Conservation (phyloP, 1,139 yeast species). For the Yamadazyma taylorii region DNA sequence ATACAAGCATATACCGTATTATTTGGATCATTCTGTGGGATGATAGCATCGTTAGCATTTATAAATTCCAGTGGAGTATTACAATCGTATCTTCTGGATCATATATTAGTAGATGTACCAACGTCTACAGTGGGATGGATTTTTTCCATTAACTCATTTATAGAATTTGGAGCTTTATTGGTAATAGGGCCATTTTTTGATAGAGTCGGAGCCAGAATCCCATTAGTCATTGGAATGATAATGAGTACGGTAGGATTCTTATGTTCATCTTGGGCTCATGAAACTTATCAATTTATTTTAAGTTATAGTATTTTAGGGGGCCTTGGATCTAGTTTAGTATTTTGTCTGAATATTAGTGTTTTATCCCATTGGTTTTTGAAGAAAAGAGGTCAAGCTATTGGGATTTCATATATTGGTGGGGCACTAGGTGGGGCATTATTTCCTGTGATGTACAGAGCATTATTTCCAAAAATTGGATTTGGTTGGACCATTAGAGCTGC, state of each 20-base stretch:
- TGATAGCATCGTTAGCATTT: constrained; percentile 60
- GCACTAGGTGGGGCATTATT: constrained; percentile 62
- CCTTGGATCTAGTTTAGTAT: constrained; percentile 55
- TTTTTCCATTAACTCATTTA: constrained; percentile 30
- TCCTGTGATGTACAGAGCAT: constrained; percentile 53
- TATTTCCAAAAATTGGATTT: constrained; percentile 51
- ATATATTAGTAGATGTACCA: constrained; percentile 18
- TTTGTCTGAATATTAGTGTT: constrained; percentile 59
- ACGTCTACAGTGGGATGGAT: constrained; percentile 34
- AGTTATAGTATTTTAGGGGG: constrained; percentile 61
- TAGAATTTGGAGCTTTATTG: constrained; percentile 49
- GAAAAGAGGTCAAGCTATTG: constrained; percentile 56
- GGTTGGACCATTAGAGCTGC: constrained; percentile 62
- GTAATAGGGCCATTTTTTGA: constrained; percentile 60
- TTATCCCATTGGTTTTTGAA: constrained; percentile 63
- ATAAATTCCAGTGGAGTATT: constrained; percentile 45
- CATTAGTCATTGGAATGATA: constrained; percentile 48
- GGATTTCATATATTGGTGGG: constrained; percentile 62
- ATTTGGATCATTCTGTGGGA: constrained; percentile 60
- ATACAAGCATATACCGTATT: constrained; percentile 55
- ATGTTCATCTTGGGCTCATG: constrained; percentile 50
- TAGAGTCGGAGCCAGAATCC: constrained; percentile 48
- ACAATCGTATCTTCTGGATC: constrained; percentile 23
- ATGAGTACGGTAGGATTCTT: constrained; percentile 50
- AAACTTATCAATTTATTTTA: constrained; percentile 59